Percentiles rank a stretch among this genome's conserved stretches.
Evolutionary conservation across 495 filamentous ascomycete genomes (phyloP).

Genomic region (Aspergillus mulundensis): DNA sequence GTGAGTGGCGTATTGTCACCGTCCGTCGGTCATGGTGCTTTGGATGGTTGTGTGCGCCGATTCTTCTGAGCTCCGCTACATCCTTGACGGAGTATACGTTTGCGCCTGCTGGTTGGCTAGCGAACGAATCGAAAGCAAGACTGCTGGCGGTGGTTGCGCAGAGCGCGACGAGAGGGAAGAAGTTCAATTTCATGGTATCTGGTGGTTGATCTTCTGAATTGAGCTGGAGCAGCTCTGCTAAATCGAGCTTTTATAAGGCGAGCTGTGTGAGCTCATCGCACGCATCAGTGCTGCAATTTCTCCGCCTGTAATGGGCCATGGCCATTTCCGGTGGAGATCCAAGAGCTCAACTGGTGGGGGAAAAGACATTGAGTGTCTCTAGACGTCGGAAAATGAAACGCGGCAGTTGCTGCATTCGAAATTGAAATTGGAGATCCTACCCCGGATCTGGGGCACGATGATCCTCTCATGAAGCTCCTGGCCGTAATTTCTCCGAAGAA

Average conservation of each 20-base stretch:
- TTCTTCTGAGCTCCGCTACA: conserved; percentile 13
- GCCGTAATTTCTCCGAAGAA: conserved; percentile 13
- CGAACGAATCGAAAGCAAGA: conserved; percentile 5
- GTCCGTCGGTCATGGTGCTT: conserved; percentile 39
- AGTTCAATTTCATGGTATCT: conserved; percentile 18
- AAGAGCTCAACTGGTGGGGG: neutral
- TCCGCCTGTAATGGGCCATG: conserved; percentile 30
- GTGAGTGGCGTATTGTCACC: conserved; percentile 47
- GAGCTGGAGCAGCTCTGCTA: neutral
- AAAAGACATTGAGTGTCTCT: neutral
- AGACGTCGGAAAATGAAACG: neutral
- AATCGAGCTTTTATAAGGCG: neutral
- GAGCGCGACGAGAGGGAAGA: conserved; percentile 24
- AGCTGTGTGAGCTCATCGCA: neutral
- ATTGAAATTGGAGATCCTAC: neutral
- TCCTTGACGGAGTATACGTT: conserved; percentile 28
- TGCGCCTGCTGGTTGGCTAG: conserved; percentile 23
- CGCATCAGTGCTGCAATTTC: conserved; percentile 21
- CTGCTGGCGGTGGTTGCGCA: conserved; percentile 21
- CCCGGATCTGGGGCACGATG: neutral
- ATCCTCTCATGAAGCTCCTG: neutral
- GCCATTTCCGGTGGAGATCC: neutral
- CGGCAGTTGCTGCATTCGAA: neutral
- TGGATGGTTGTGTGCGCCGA: conserved; percentile 25
- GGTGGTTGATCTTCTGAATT: neutral